Evolutionary conservation across 176 grass and related monocot species (phyloP), one percentile per base, ranked within the genome.

Genomic region (Dactylis glomerata): DNA sequence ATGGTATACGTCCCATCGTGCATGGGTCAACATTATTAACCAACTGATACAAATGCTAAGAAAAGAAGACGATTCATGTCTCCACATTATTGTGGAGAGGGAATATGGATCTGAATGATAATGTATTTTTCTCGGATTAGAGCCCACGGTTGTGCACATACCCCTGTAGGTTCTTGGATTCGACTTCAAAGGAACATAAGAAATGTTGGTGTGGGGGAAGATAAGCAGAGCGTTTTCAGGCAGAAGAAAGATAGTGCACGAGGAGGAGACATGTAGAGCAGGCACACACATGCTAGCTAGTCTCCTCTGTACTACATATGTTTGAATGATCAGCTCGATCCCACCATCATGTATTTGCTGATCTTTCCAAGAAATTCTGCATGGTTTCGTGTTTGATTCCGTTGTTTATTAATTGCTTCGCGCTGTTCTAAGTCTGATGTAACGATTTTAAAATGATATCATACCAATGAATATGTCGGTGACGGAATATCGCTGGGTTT

Each of bases 21-120:
- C 32, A 68, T 68, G 64, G 63, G 64, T 68, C 32, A 68, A 68
- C 64, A 37, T 68, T 68, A 68, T 68, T 22, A 37, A 68, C 64
- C 64, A 22, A 37, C 64, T 4, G 32, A 36, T 36, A 7, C 61
- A 64, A 32, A 14, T 32, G 14, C 61, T 31, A 31, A 64, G 61
- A 64, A 64, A 64, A 64, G 5, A 64, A 17, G 61, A 64, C 14
- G 61, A 26, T 28, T 28, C 58, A 63, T 63, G 59, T 17, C 59
- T 15, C 64, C 0, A 68, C 32, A 68, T 68, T 37, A 68, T 37
- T 67, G 32, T 17, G 32, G 16, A 34, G 0, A 20, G 19, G 28
- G 28, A 64, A 64, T 32, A 37, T 68, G 19, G 64, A 68, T 68
- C 64, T 68, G 64, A 8, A 1, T 37, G 64, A 68, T 68, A 68